Conservation (phyloP, 805 yeast genomes). For the Cyberlindnera petersonii region DNA sequence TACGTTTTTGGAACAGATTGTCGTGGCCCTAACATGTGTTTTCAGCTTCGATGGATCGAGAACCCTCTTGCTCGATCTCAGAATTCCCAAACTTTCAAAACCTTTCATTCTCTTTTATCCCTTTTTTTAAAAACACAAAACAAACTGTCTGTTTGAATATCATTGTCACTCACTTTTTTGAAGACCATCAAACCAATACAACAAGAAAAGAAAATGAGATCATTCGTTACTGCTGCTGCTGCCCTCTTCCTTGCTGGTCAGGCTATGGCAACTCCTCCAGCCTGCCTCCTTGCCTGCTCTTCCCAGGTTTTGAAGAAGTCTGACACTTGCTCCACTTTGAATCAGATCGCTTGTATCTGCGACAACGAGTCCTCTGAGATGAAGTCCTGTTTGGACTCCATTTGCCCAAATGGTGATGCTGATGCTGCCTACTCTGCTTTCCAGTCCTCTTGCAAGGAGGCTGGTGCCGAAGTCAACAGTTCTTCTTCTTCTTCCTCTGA, state of each 20-base stretch:
- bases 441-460: conserved; percentile 47
- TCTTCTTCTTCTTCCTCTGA: conserved; percentile 32
- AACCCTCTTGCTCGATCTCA: too few species aligned
- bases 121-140: too few species aligned
- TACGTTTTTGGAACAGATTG: conserved; percentile 7
- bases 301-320: conserved; percentile 57
- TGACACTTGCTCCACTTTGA: conserved; percentile 52
- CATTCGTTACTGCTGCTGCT: conserved; percentile 15
- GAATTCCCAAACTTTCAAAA: neutral
- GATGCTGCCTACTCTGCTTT: conserved; percentile 59
- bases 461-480: conserved; percentile 35
- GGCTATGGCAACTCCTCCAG: conserved; percentile 72
- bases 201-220: conserved; percentile 9
- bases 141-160: too few species aligned
- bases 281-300: conserved; percentile 88
- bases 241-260: conserved; percentile 13
- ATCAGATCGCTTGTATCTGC: conserved; percentile 69
- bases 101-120: neutral
- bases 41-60: too few species aligned
- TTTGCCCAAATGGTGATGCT: conserved; percentile 64
- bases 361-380: conserved; percentile 48
- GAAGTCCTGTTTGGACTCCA: conserved; percentile 56
- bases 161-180: too few species aligned
- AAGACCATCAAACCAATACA: too few species aligned
- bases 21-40: conserved; percentile 9